Conservation (phyloP, 108 stramenopile genomes). For the Chaetoceros muelleri region DNA sequence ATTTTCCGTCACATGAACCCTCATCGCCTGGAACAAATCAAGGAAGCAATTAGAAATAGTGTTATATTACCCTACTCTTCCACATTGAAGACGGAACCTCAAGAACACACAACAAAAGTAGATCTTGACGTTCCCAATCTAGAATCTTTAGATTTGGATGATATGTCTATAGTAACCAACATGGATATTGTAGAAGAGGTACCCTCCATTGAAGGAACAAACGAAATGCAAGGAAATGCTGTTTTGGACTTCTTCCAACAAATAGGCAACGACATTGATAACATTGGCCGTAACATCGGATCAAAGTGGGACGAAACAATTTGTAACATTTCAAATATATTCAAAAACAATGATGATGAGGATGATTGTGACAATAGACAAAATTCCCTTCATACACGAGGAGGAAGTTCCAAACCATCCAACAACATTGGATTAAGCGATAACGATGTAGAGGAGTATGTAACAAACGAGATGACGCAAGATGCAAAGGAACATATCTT, state of each 20-base stretch:
- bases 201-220: not conserved
- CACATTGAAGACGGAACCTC: not conserved
- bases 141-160: not conserved
- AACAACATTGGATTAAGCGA: conserved; percentile 3
- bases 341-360: not conserved
- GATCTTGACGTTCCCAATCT: not conserved
- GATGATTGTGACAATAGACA: not conserved
- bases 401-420: not conserved
- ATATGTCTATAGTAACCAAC: not conserved
- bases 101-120: no score
- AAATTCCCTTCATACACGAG: not conserved
- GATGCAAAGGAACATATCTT: conserved; percentile 37
- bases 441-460: conserved; percentile 22
- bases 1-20: conserved; percentile 55
- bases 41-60: conserved; percentile 11
- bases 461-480: conserved; percentile 28
- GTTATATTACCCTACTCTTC: not conserved
- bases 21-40: conserved; percentile 25
- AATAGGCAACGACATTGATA: not conserved
- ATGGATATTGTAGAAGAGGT: not conserved
- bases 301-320: not conserved
- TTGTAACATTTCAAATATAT: not conserved
- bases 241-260: not conserved
- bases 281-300: not conserved
- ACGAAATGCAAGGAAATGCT: not conserved